Evolutionary conservation across 805 yeast species (phyloP), one percentile per base, ranked within the genome.

Genomic region (Candida morakotiae): DNA sequence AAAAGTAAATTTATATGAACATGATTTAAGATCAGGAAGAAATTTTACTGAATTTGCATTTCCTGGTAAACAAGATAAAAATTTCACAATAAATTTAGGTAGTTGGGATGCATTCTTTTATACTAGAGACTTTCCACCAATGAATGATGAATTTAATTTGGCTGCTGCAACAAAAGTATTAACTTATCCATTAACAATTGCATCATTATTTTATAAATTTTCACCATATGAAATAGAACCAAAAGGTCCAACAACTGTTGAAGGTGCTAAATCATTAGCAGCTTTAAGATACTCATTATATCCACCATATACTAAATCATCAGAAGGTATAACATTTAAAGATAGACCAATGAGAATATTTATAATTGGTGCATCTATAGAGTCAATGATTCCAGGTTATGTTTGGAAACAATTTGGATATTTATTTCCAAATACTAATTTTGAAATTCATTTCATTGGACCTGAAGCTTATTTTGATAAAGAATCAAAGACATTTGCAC

Each of bases 131-230:
- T 93, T 87, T 58, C 83, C 80, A 51, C 91, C 97, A 4, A 91
- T 93, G 98, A 96, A 93, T 61, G 85, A 96, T 4, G 96, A 89
- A 60, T 91, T 87, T 67, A 94, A 91, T 60, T 69, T 91, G 55
- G 98, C 98, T 1, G 94, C 95, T 3, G 89, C 88, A 23, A 87
- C 98, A 14, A 93, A 93, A 58, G 85, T 91, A 76, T 74, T 93
- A 55, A 85, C 94, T 37, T 93, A 87, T 60, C 98, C 98, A 30
- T 64, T 87, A 42, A 88, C 98, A 3, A 82, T 93, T 31, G 95
- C 87, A 6, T 77, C 94, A 1, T 61, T 87, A 6, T 60, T 93
- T 49, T 93, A 91, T 59, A 83, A 82, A 56, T 83, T 71, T 58
- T 84, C 96, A 0, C 97, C 98, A 2, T 89, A 89, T 59, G 68